Evolutionary conservation across 1,284 basidiomycete genomes (phyloP).

Genomic region (Austroboletus novae-zelandiae): DNA sequence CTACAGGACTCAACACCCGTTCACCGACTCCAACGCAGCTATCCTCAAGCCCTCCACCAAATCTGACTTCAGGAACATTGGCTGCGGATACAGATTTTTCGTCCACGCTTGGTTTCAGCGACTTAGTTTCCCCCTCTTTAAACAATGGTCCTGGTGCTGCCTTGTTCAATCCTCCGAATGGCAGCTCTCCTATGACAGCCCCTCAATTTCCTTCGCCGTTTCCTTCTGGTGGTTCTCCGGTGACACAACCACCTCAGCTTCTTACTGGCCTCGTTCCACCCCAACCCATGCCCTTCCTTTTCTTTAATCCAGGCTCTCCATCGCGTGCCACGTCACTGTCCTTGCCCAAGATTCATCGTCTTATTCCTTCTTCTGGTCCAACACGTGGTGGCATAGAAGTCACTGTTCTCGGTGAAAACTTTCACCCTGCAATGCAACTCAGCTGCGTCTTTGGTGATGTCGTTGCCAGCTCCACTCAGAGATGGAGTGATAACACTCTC

Average conservation of each 20-base stretch:
- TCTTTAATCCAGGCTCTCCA: slow-evolving; percentile 52
- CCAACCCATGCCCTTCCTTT: slow-evolving; percentile 51
- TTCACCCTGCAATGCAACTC: slow-evolving; percentile 67
- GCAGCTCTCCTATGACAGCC: slow-evolving; percentile 12
- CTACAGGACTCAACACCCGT: slow-evolving; percentile 44
- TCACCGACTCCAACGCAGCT: slow-evolving; percentile 45
- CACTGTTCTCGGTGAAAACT: slow-evolving; percentile 89
- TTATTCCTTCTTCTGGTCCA: slow-evolving; percentile 91
- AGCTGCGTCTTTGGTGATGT: slow-evolving; percentile 88
- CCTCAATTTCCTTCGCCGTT: slow-evolving; percentile 16
- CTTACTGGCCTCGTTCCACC: slow-evolving; percentile 22
- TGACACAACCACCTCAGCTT: slow-evolving; percentile 20
- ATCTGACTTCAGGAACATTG: slow-evolving; percentile 9
- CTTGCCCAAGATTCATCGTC: slow-evolving; percentile 71
- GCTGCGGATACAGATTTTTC: slow-evolving; percentile 8
- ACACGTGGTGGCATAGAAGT: slow-evolving; percentile 94
- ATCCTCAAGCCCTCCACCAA: slow-evolving; percentile 10
- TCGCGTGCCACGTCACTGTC: slow-evolving; percentile 46
- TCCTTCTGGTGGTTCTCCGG: slow-evolving; percentile 12
- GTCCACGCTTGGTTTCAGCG: slow-evolving; percentile 7
- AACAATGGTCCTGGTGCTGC: slow-evolving; percentile 5
- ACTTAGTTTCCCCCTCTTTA: slow-evolving; percentile 12
- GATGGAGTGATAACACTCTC: slow-evolving; percentile 93
- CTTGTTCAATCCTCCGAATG: slow-evolving; percentile 14
- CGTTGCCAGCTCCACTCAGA: slow-evolving; percentile 78